A percentile compares a stretch with the other conserved stretches of the same genome.
These are phyloP conservation scores for Kokia cookei DNA, from an alignment of 441 rosid species.

Conservation along the genomic window DNA sequence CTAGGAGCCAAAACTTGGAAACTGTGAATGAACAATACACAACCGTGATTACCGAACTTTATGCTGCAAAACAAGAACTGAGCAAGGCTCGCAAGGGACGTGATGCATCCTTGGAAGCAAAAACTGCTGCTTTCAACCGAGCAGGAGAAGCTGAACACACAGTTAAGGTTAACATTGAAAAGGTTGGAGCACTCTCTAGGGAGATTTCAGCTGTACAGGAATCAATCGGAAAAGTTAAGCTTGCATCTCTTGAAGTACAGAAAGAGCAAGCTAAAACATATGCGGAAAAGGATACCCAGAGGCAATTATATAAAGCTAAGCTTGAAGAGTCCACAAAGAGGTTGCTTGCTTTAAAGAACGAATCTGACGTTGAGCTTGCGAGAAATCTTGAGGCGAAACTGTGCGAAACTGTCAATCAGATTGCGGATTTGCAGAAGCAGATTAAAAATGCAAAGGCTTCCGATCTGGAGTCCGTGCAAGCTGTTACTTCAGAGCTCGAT, in stretches of 20 bases:
- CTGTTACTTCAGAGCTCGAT: constrained; percentile 62
- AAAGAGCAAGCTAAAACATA: constrained; percentile 70
- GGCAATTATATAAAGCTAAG: constrained; percentile 54
- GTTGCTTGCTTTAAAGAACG: constrained; percentile 43
- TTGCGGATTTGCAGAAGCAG: constrained; percentile 51
- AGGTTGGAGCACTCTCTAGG: constrained; percentile 53
- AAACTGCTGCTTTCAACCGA: constrained; percentile 47
- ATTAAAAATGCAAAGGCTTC: constrained; percentile 68
- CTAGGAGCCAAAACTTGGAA: constrained; percentile 47
- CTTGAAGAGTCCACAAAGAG: constrained; percentile 63
- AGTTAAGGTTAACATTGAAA: constrained; percentile 52
- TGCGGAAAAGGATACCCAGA: constrained; percentile 54
- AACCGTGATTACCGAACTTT: constrained; percentile 52
- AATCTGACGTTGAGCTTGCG: constrained; percentile 65
- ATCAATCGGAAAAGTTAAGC: constrained; percentile 68
- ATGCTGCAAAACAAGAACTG: constrained; percentile 70
- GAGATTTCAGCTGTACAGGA: constrained; percentile 69
- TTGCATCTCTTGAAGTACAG: constrained; percentile 52
- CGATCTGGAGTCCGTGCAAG: constrained; percentile 62
- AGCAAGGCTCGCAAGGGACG: constrained; percentile 58
- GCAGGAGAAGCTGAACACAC: constrained; percentile 59
- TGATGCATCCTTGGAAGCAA: constrained; percentile 49
- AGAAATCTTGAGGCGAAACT: constrained; percentile 58
- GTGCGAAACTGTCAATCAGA: constrained; percentile 52
- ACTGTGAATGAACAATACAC: constrained; percentile 47